Percentiles rank a stretch among this genome's conserved stretches.
Evolutionary conservation across 2,329 filamentous ascomycete species (phyloP).

Genomic region (Seiridium unicorne): DNA sequence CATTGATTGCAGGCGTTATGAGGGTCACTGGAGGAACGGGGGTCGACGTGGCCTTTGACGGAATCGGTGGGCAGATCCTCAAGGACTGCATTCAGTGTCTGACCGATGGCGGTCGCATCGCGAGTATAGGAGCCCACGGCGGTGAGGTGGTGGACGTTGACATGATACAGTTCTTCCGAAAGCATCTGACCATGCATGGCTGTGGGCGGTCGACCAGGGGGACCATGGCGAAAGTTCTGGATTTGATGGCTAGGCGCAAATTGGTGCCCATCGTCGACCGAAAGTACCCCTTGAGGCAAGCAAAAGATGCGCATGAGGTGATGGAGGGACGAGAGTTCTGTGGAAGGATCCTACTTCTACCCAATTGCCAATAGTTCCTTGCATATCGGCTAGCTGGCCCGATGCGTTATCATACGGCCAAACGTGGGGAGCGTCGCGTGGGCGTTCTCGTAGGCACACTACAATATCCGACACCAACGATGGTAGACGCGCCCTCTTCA

Average conservation of each 20-base stretch:
- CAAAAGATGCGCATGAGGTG: neutral
- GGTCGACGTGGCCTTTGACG: constrained; percentile 4
- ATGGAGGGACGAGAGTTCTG: constrained; percentile 2
- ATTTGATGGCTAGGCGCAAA: neutral
- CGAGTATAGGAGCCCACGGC: constrained; percentile 1
- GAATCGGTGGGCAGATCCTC: neutral
- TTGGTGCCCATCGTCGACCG: neutral
- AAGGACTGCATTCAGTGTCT: neutral
- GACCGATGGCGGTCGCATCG: neutral
- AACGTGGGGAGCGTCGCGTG: no score
- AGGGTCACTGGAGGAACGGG: neutral
- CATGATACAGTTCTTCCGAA: constrained; percentile 7
- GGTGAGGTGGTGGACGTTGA: constrained; percentile 5
- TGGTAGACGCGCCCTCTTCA: no score
- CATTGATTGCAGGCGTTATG: neutral
- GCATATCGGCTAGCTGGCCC: no score
- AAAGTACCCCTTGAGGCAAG: neutral
- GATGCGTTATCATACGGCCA: no score
- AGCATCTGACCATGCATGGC: constrained; percentile 3
- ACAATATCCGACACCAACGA: no score
- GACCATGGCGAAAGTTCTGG: neutral
- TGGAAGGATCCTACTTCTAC: neutral
- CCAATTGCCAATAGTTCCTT: neutral
- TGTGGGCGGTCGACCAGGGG: constrained; percentile 6
- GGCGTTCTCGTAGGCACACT: no score